Base-by-base conservation (phyloP, 1,284 basidiomycete species). In the Ceratobasidium sp. region DNA sequence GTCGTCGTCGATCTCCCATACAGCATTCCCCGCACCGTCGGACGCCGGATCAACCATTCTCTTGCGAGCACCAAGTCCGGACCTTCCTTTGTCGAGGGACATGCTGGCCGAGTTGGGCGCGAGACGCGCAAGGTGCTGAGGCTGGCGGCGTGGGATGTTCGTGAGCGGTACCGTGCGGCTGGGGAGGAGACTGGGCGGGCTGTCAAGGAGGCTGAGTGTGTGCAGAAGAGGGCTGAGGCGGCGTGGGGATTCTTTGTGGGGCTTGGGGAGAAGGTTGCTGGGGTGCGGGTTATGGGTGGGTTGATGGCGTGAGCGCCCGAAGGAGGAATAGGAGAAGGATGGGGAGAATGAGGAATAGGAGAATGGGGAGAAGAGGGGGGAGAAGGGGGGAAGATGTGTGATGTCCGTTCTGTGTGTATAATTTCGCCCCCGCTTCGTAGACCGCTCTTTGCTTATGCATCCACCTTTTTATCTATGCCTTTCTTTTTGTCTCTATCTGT, bases 101-200 rank as follows among this genome's bases (percentile, higher is more conserved):
- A 98, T 79, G 86, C 89, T 0, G 85, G 84, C 55, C 86, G 97
- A 16, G 86, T 98, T 55, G 85, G 89, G 59, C 87, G 91, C 47
- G 98, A 99, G 86, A 94, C 94, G 21, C 88, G 97, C 79, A 98
- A 98, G 83, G 97, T 99, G 59, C 84, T 99, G 77, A 86, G 96
- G 59, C 82, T 97, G 18, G 96, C 93, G n/a, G 90, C 91, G 21
- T 98, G 94, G 93, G 96, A 98, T 81, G 82, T 98, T 74, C 87
- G 88, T 76, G 93, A 95, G 81, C 87, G 91, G 55, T 98, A 97
- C 86, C 86, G 89, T 62, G 84, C 83, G 1, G 93, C 94, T 8
- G 88, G 96, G 83, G 94, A 95, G 76, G 90, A 91, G 79, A 85
- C 87, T 72, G 87, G 84, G 61, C 88, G 87, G 80, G 92, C 95